Percentiles rank a stretch among this genome's conserved stretches.
Evolutionary conservation across 345 rosid species (phyloP).

Genomic region (Salix suchowensis): DNA sequence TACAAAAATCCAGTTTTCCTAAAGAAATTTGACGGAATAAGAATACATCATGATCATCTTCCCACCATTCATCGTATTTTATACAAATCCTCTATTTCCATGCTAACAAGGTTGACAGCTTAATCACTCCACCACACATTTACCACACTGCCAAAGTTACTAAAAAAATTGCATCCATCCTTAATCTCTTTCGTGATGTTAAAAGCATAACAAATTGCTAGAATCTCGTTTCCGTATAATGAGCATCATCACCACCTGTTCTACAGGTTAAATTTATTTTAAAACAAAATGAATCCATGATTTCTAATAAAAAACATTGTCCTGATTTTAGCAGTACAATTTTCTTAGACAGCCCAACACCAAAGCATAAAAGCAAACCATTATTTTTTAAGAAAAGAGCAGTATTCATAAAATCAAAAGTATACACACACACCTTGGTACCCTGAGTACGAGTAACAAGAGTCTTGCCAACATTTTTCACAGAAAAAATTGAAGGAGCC

Average conservation of each 20-base stretch:
- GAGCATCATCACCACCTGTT: background rate
- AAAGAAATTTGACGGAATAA: no score
- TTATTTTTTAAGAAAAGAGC: background rate
- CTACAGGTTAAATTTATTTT: background rate
- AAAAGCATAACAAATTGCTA: background rate
- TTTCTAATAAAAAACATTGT: background rate
- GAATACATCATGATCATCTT: no score
- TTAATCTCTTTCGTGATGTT: background rate
- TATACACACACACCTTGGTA: conserved; percentile 55
- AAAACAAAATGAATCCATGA: background rate
- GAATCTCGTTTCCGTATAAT: background rate
- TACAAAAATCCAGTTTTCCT: no score
- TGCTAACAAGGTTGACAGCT: background rate
- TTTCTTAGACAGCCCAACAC: background rate
- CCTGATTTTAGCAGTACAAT: background rate
- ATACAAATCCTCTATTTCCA: background rate
- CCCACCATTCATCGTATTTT: no score
- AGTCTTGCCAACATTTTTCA: conserved; percentile 78
- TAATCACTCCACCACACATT: background rate
- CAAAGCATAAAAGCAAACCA: background rate
- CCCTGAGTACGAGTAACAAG: conserved; percentile 95
- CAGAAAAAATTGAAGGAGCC: conserved; percentile 71
- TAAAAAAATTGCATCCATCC: background rate
- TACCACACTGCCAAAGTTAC: background rate
- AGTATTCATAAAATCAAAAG: no score